These are phyloP conservation scores for Hibiscus tridactylites DNA, from an alignment of 345 rosid species.

Conservation along the genomic window DNA sequence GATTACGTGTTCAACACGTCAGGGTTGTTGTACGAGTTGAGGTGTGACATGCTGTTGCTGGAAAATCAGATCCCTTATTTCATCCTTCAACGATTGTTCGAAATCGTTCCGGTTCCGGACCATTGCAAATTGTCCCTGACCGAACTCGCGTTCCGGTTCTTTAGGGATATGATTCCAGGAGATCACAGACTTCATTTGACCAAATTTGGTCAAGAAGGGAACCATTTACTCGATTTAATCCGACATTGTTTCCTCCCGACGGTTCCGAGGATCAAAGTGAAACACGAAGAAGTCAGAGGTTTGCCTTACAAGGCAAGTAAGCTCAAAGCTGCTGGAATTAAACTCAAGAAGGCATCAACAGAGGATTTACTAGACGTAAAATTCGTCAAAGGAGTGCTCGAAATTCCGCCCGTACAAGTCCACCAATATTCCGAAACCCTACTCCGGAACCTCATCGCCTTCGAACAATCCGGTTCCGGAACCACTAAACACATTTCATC, in stretches of 20 bases:
- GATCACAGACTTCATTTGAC: slow-evolving; percentile 19
- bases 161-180: slow-evolving; percentile 42
- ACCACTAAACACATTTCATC: slow-evolving; percentile 30
- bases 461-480: slow-evolving; percentile 24
- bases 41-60: slow-evolving; percentile 33
- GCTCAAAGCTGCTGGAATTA: slow-evolving; percentile 28
- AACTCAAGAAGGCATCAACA: slow-evolving; percentile 20
- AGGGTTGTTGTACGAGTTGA: slow-evolving; percentile 33
- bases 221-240: slow-evolving; percentile 44
- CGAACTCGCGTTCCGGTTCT: slow-evolving; percentile 38
- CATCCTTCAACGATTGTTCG: slow-evolving; percentile 35
- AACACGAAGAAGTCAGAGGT: not conserved
- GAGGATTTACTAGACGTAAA: slow-evolving; percentile 32
- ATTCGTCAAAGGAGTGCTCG: slow-evolving; percentile 31
- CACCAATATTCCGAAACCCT: slow-evolving; percentile 33
- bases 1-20: slow-evolving; percentile 38
- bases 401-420: slow-evolving; percentile 30
- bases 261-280: slow-evolving; percentile 9
- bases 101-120: slow-evolving; percentile 27
- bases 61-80: slow-evolving; percentile 58
- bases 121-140: slow-evolving; percentile 28
- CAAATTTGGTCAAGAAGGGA: slow-evolving; percentile 42
- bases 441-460: slow-evolving; percentile 38
- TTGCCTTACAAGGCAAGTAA: slow-evolving; percentile 9
- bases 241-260: slow-evolving; percentile 44